Base-by-base conservation (phyloP, 352 stramenopile species). In the Phytopythium oedochilum region DNA sequence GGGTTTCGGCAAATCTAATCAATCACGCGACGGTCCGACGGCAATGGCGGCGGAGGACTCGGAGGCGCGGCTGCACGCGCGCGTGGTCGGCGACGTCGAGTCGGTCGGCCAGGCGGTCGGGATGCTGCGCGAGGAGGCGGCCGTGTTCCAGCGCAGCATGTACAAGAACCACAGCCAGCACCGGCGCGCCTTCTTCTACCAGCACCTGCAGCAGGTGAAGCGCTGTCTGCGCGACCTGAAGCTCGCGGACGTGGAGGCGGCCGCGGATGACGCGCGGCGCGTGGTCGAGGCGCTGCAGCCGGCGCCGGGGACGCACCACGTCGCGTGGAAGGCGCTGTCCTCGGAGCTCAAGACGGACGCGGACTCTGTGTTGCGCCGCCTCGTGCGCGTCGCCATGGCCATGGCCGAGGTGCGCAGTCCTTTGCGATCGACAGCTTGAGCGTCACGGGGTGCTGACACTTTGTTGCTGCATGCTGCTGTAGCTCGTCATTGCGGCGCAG, bases 151-250 rank as follows among this genome's bases (percentile, higher is more conserved):
- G 59, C 80, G 79, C 28, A 75, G 56, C 17, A 90, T 95, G 76
- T 95, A 95, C 73, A 95, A 93, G 60, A 95, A 95, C 59, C 78
- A 89, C 49, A 95, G 79, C 63, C 85, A 95, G 64, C 85, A 95
- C 54, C 83, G 85, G 3, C 83, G 85, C 22, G 77, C 83, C 9
- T 81, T 80, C 35, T 95, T 90, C 64, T 95, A 78, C 59, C 75
- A 89, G 63, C 78, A 91, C 53, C 67, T 94, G 34, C 75, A 92
- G 61, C 65, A 44, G 31, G 80, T 92, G 38, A 92, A 94, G 66
- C 75, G 82, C 5, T 70, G 57, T 28, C 57, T 92, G 36, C 74
- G 78, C 2, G 64, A 78, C 45, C 50, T 88, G 32, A 69, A 70
- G 42, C 31, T 85, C 20, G 53, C 66, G 15, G 62, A 75, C 12